Evolutionary conservation across 1,139 yeast genomes (phyloP).

Genomic region (Zygoascus meyerae): DNA sequence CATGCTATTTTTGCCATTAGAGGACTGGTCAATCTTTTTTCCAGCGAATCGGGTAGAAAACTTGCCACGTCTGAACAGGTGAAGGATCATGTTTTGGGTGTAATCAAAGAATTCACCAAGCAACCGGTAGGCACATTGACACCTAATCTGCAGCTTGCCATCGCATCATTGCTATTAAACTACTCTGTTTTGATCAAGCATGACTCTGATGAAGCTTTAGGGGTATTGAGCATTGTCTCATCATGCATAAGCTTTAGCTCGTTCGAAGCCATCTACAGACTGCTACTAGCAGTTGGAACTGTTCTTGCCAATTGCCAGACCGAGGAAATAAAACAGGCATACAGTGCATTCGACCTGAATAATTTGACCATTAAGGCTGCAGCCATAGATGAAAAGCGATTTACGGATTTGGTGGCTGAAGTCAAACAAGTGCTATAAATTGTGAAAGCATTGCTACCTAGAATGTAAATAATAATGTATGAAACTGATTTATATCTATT

Average conservation of each 20-base stretch:
- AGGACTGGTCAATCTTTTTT: slow-evolving; percentile 46
- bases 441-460: too few species aligned
- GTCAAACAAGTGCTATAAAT: neutral
- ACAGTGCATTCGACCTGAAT: slow-evolving; percentile 13
- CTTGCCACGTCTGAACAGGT: slow-evolving; percentile 30
- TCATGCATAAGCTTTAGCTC: slow-evolving; percentile 19
- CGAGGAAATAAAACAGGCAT: slow-evolving; percentile 14
- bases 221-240: slow-evolving; percentile 28
- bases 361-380: neutral
- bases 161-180: slow-evolving; percentile 51
- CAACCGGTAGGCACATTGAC: slow-evolving; percentile 13
- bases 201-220: slow-evolving; percentile 23
- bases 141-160: slow-evolving; percentile 36
- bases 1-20: slow-evolving; percentile 50
- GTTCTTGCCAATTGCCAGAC: slow-evolving; percentile 17
- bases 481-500: too few species aligned
- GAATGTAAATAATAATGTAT: too few species aligned
- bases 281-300: slow-evolving; percentile 51
- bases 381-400: slow-evolving; percentile 3
- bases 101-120: slow-evolving; percentile 29
- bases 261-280: slow-evolving; percentile 55
- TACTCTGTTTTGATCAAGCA: slow-evolving; percentile 38
- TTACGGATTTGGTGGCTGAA: slow-evolving; percentile 2
- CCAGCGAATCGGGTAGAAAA: slow-evolving; percentile 42
- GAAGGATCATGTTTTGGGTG: slow-evolving; percentile 27